Conservation (phyloP, 768 basidiomycete genomes). For the Lentinula sp. region DNA sequence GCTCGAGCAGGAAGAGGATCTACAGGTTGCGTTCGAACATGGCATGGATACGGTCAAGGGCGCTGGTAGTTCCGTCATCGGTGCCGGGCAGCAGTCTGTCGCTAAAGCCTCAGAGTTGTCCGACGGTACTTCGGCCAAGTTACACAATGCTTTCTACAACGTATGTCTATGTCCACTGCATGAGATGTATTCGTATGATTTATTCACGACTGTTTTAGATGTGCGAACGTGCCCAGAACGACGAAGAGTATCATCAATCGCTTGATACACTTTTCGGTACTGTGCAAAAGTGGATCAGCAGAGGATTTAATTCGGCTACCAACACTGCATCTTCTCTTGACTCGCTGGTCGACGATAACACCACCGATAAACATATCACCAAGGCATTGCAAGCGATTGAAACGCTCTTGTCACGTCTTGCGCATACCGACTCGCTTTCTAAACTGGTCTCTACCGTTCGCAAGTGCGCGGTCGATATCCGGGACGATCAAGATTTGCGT, state of each 20-base stretch:
- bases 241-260: conserved; percentile 51
- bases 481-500: conserved; percentile 47
- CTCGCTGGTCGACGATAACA: conserved; percentile 55
- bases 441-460: conserved; percentile 37
- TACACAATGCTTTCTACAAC: conserved; percentile 49
- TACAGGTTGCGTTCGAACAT: conserved; percentile 54
- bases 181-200: neutral
- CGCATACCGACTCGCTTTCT: conserved; percentile 42
- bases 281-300: conserved; percentile 51
- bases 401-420: conserved; percentile 43
- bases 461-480: conserved; percentile 39
- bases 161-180: conserved; percentile 29
- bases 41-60: conserved; percentile 62
- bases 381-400: conserved; percentile 47
- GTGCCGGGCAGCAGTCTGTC: conserved; percentile 38
- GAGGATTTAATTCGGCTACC: conserved; percentile 42
- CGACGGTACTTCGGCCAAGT: conserved; percentile 31
- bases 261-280: conserved; percentile 53
- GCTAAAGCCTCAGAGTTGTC: conserved; percentile 36
- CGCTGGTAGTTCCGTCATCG: conserved; percentile 52
- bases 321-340: conserved; percentile 41
- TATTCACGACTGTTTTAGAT: conserved; percentile 30
- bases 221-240: conserved; percentile 57
- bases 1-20: conserved; percentile 42
- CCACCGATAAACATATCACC: conserved; percentile 55